These are phyloP conservation scores for Osmanthus fragrans DNA, from an alignment of 257 asterid genomes.

Conservation along the genomic window DNA sequence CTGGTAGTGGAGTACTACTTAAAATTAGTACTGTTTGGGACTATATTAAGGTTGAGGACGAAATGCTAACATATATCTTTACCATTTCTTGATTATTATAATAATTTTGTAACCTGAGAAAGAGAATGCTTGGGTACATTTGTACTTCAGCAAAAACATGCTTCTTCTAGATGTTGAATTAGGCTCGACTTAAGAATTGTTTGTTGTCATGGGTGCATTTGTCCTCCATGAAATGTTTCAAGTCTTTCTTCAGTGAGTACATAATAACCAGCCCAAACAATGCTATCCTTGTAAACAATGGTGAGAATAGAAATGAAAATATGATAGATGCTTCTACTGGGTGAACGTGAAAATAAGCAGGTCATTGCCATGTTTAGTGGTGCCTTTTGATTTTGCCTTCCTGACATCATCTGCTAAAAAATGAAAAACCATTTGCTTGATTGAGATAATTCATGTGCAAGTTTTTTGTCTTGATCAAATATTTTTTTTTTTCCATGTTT, in stretches of 20 bases:
- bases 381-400: background rate
- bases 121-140: too few relatives aligned
- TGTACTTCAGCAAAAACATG: background rate
- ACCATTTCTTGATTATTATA: background rate
- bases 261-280: background rate
- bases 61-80: background rate
- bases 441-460: background rate
- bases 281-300: background rate
- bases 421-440: background rate
- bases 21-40: background rate
- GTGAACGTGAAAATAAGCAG: background rate
- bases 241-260: background rate
- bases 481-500: slow-evolving; percentile 8
- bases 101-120: background rate
- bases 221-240: background rate
- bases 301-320: background rate
- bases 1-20: background rate
- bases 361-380: background rate
- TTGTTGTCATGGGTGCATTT: background rate
- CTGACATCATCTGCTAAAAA: too few relatives aligned
- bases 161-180: background rate
- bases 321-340: background rate
- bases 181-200: background rate
- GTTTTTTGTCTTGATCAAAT: background rate
- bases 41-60: background rate